Conservation (phyloP, 768 basidiomycete genomes). For the Dioszegia aurantiaca region DNA sequence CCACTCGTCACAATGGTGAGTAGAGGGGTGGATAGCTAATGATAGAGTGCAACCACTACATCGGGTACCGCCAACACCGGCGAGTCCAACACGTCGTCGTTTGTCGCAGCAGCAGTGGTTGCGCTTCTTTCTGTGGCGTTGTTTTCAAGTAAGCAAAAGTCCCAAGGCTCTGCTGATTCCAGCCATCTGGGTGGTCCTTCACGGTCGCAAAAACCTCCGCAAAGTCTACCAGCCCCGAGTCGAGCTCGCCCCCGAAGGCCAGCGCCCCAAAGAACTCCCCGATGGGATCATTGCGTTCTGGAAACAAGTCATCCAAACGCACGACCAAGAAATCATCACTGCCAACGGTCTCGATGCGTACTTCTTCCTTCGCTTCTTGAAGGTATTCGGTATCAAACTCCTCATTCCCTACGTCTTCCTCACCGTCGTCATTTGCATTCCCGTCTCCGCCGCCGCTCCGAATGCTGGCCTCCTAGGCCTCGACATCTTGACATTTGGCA, state of each 20-base stretch:
- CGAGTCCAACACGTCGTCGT: constrained; percentile 35
- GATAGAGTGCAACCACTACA: constrained; percentile 25
- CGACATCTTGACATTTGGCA: constrained; percentile 52
- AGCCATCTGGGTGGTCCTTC: constrained; percentile 36
- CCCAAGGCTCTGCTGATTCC: constrained; percentile 5
- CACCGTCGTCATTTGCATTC: constrained; percentile 48
- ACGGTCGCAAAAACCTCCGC: constrained; percentile 27
- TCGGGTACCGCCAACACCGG: constrained; percentile 30
- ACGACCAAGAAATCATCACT: constrained; percentile 40
- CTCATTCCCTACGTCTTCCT: constrained; percentile 51
- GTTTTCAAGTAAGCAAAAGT: neutral
- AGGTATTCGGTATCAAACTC: constrained; percentile 51
- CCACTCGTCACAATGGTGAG: neutral
- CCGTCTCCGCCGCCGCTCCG: constrained; percentile 42
- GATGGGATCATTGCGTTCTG: constrained; percentile 36
- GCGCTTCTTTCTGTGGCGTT: constrained; percentile 39
- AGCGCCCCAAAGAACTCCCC: constrained; percentile 40
- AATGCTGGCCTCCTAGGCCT: constrained; percentile 42
- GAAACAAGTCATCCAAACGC: constrained; percentile 38
- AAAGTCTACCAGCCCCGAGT: constrained; percentile 44
- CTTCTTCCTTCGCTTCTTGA: constrained; percentile 50
- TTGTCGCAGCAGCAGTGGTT: constrained; percentile 45
- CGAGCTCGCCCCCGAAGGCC: constrained; percentile 41
- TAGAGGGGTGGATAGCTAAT: neutral
- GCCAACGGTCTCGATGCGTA: constrained; percentile 53